Evolutionary conservation across 768 basidiomycete species (phyloP), one percentile per base, ranked within the genome.

Genomic region (Ramaria sp.): DNA sequence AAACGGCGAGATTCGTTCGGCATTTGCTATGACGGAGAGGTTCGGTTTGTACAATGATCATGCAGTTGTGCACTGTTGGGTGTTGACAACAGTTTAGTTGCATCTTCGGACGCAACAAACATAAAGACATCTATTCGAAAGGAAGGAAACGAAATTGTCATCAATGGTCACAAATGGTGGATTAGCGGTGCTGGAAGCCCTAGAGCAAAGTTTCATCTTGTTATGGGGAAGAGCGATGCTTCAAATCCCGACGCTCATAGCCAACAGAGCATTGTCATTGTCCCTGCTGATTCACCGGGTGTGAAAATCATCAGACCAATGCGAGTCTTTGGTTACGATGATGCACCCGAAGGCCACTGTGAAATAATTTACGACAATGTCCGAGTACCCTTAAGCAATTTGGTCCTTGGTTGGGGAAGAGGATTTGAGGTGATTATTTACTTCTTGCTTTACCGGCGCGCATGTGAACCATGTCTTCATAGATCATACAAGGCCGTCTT

Each of bases 121-220:
- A 91, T 95, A 62, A 82, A 79, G 48, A 95, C 90, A 0, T 87
- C 88, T 25, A 87, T 95, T 59, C 75, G 79, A 54, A 78, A 79
- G 58, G 88, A 92, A 63, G 89, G 91, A 34, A 72, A 87, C 61
- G 84, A 92, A 58, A 89, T 98, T 58, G 83, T 95, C 59, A 83
- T 99, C 57, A 94, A 88, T 62, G 96, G 94, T 0, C 91, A 93
- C 70, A 99, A 99, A 78, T 98, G 95, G 94, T 98, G 89, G 87
- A 98, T 98, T 66, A 93, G 90, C 27, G 94, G 94, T 48, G 95
- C 94, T 6, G 93, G 93, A 16, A 93, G 98, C 67, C 92, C 92
- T 43, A 77, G 94, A 57, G 87, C 85, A 57, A 81, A 79, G 55
- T 61, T 98, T 10, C 95, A 99, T 65, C 81, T 99, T 48, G 88